Evolutionary conservation across 805 yeast genomes (phyloP).

Genomic region (Komagataella pseudopastoris): DNA sequence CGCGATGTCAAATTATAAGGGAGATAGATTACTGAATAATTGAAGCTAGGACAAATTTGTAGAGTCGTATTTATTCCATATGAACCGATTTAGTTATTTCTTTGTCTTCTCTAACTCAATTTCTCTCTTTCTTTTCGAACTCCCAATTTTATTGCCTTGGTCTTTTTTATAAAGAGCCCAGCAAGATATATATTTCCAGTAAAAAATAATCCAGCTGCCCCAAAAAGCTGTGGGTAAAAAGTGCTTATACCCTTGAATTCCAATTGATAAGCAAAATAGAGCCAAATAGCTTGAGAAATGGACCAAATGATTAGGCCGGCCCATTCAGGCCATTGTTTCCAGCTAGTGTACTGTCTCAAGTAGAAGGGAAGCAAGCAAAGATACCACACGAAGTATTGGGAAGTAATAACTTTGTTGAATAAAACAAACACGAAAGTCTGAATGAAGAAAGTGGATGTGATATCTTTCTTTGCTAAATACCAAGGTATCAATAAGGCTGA

Average conservation of each 20-base stretch:
- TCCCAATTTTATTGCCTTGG: slow-evolving; percentile 4
- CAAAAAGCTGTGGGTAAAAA: slow-evolving; percentile 45
- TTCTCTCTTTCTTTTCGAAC: neutral
- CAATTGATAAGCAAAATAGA: slow-evolving; percentile 58
- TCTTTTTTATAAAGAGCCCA: slow-evolving; percentile 37
- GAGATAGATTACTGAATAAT: neutral
- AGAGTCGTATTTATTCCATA: neutral
- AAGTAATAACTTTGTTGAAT: slow-evolving; percentile 76
- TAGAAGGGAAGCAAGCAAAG: slow-evolving; percentile 71
- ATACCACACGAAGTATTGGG: slow-evolving; percentile 95
- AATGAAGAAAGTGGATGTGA: slow-evolving; percentile 47
- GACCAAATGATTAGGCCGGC: slow-evolving; percentile 43
- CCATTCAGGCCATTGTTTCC: slow-evolving; percentile 5
- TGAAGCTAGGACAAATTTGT: neutral
- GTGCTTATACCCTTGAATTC: slow-evolving; percentile 68
- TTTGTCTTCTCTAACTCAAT: neutral
- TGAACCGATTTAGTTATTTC: neutral
- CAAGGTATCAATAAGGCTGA: slow-evolving; percentile 49
- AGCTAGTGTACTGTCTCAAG: slow-evolving; percentile 30
- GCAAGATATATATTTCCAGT: slow-evolving; percentile 46
- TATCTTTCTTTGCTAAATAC: slow-evolving; percentile 19
- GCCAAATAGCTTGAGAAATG: slow-evolving; percentile 62
- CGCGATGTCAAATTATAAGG: neutral
- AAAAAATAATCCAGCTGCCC: slow-evolving; percentile 46
- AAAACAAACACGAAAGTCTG: slow-evolving; percentile 72